Conservation (phyloP, 2,329 filamentous ascomycete species). For the Fusarium multiceps region DNA sequence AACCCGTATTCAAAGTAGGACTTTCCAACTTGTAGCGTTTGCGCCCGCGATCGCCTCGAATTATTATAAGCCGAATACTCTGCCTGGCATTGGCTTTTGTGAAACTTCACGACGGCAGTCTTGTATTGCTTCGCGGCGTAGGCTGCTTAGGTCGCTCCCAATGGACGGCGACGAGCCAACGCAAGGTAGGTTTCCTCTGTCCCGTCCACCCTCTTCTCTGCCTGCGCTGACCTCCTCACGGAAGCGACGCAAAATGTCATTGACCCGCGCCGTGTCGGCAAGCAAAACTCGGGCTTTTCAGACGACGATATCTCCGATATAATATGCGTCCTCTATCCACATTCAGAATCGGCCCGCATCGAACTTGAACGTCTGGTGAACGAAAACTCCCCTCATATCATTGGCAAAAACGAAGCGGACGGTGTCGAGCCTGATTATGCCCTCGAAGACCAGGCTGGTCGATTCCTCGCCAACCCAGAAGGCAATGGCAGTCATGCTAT, state of each 20-base stretch:
- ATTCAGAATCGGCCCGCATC: conserved; percentile 75
- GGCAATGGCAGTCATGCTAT: conserved; percentile 73
- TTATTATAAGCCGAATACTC: conserved; percentile 1
- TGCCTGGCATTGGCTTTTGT: conserved; percentile 10
- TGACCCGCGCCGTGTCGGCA: conserved; percentile 82
- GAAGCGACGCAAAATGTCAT: conserved; percentile 81
- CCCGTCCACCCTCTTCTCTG: background rate
- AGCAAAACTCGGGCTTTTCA: conserved; percentile 84
- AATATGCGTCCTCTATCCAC: conserved; percentile 86
- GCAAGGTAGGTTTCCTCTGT: conserved; percentile 50
- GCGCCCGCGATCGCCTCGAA: conserved; percentile 28
- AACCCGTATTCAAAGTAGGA: conserved; percentile 4
- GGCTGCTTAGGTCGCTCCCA: conserved; percentile 50
- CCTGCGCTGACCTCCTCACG: conserved; percentile 31
- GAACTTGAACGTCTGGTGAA: conserved; percentile 70
- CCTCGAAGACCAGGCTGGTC: conserved; percentile 61
- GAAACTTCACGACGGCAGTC: conserved; percentile 28
- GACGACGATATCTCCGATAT: conserved; percentile 89
- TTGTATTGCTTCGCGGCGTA: conserved; percentile 41
- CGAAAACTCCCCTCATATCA: conserved; percentile 61
- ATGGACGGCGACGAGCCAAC: conserved; percentile 60
- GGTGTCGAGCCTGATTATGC: conserved; percentile 64
- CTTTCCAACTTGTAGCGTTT: conserved; percentile 18
- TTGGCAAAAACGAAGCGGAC: conserved; percentile 61
- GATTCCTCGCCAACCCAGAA: conserved; percentile 58